Conservation (phyloP, 2,329 filamentous ascomycete genomes). For the Monosporascus sp. region DNA sequence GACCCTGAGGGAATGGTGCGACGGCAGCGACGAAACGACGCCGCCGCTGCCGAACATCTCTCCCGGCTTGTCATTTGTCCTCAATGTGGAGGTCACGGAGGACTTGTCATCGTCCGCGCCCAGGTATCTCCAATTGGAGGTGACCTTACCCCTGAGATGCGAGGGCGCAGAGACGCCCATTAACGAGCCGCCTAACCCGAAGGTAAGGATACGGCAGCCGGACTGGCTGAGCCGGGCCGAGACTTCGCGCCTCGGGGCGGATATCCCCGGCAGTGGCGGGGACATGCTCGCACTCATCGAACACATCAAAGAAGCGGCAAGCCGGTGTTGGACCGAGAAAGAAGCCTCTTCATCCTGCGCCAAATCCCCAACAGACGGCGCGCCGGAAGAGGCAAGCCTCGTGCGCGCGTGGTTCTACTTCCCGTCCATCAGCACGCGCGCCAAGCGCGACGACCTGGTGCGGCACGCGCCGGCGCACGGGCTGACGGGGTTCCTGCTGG, state of each 20-base stretch:
- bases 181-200: constrained; percentile 34
- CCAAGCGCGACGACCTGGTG: constrained; percentile 53
- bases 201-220: constrained; percentile 42
- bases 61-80: constrained; percentile 14
- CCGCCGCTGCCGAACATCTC: not conserved
- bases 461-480: constrained; percentile 44
- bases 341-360: not conserved
- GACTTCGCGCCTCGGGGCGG: constrained; percentile 29
- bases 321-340: not conserved
- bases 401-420: constrained; percentile 60
- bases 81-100: constrained; percentile 20
- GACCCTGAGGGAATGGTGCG: constrained; percentile 6
- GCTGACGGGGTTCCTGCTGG: constrained; percentile 54
- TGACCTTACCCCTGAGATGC: constrained; percentile 28
- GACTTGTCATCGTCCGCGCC: not conserved
- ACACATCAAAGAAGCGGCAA: constrained; percentile 24
- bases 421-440: constrained; percentile 53
- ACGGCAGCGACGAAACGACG: not conserved
- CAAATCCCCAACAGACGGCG: not conserved
- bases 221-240: constrained; percentile 48
- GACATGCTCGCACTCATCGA: constrained; percentile 44
- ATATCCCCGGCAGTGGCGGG: constrained; percentile 32
- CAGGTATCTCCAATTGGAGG: constrained; percentile 26
- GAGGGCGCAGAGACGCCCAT: constrained; percentile 5
- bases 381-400: constrained; percentile 18